Conservation (phyloP, 2,329 filamentous ascomycete species). For the Aureobasidium zeae region DNA sequence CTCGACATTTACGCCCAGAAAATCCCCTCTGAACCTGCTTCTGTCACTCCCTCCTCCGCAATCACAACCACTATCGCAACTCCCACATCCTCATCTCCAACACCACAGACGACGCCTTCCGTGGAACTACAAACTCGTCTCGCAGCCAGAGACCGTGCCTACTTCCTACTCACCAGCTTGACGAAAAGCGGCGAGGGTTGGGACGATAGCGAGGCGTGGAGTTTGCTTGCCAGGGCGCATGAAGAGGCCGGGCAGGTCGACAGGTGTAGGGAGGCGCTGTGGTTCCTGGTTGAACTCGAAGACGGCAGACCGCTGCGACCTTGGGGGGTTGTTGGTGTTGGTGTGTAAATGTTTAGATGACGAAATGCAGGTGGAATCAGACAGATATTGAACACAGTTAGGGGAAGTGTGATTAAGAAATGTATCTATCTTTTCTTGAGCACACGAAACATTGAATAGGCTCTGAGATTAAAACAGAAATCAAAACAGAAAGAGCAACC, state of each 20-base stretch:
- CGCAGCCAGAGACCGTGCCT: slow-evolving; percentile 83
- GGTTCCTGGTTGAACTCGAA: slow-evolving; percentile 96
- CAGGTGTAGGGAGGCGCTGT: slow-evolving; percentile 84
- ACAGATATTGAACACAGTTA: no score
- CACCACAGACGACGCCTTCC: slow-evolving; percentile 30
- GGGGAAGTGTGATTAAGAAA: no score
- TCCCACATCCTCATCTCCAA: slow-evolving; percentile 6
- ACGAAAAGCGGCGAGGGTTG: slow-evolving; percentile 78
- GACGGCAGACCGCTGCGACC: slow-evolving; percentile 69
- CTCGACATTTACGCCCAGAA: slow-evolving; percentile 71
- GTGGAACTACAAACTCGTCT: slow-evolving; percentile 70
- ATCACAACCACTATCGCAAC: no score
- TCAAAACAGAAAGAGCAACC: no score
- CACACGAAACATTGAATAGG: no score
- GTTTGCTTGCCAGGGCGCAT: slow-evolving; percentile 73
- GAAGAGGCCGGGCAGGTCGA: slow-evolving; percentile 78
- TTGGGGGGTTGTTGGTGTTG: slow-evolving; percentile 62
- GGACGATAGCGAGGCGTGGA: slow-evolving; percentile 93
- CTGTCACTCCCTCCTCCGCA: slow-evolving; percentile 21
- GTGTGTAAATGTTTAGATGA: no score
- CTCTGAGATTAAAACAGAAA: no score
- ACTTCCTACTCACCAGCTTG: slow-evolving; percentile 67
- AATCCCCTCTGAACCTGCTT: slow-evolving; percentile 22
- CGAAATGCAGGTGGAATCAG: no score
- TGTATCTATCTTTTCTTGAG: no score